Conservation (phyloP, 2,329 filamentous ascomycete genomes). For the Neodidymelliopsis sp. region DNA sequence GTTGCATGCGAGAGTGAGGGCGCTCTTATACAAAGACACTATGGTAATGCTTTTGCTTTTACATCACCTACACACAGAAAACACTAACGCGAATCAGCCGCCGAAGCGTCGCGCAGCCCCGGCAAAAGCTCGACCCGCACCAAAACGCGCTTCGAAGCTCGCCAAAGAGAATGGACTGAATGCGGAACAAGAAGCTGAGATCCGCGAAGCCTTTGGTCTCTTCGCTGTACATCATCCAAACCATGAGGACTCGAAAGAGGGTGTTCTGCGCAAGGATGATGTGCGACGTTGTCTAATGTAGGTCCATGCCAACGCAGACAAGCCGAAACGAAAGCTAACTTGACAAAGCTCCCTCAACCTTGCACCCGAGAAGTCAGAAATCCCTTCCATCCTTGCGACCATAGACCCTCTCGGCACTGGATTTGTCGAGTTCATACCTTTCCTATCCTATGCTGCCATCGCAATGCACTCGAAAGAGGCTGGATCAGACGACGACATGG, state of each 20-base stretch:
- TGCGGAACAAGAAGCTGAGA: conserved; percentile 85
- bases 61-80: too few species aligned
- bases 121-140: conserved; percentile 26
- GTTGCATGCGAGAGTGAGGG: conserved; percentile 5
- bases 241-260: conserved; percentile 70
- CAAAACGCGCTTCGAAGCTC: conserved; percentile 77
- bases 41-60: too few species aligned
- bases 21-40: neutral
- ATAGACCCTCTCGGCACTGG: conserved; percentile 85
- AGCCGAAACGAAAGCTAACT: conserved; percentile 5
- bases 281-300: conserved; percentile 62
- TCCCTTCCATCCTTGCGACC: conserved; percentile 77
- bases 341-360: conserved; percentile 78
- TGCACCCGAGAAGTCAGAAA: conserved; percentile 69
- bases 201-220: conserved; percentile 85
- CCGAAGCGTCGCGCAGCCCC: conserved; percentile 39
- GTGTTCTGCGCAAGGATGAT: conserved; percentile 53
- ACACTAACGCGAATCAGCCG: too few species aligned
- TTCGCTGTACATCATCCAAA: conserved; percentile 66
- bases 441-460: conserved; percentile 86
- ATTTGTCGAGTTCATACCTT: conserved; percentile 78
- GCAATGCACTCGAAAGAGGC: conserved; percentile 68
- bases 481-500: conserved; percentile 53
- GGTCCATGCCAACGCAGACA: neutral
- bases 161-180: conserved; percentile 90